Percentiles rank a stretch among this genome's conserved stretches.
These are phyloP conservation scores for Chamaecyparis obtusa DNA, from an alignment of 75 land plant genomes.

Conservation along the genomic window DNA sequence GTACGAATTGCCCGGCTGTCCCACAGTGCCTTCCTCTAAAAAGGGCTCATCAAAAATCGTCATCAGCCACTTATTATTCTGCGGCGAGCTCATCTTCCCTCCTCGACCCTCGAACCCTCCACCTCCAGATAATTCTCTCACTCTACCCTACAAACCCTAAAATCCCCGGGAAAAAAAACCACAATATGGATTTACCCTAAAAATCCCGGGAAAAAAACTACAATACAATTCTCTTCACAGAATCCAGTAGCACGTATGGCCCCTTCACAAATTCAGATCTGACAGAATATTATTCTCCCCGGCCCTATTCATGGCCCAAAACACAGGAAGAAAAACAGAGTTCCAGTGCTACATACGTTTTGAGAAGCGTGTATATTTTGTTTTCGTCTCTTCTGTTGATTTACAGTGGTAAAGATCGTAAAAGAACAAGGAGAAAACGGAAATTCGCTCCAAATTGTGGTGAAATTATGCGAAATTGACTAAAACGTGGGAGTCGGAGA, in stretches of 20 bases:
- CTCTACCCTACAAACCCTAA: neutral
- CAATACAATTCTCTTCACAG: neutral
- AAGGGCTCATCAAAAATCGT: neutral
- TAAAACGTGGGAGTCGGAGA: neutral
- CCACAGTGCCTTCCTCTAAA: neutral
- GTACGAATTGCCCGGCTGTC: neutral
- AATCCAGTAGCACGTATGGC: neutral
- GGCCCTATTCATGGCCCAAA: neutral
- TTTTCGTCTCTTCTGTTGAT: neutral
- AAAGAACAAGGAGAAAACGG: neutral
- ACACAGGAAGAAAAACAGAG: neutral
- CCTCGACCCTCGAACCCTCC: neutral
- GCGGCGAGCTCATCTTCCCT: constrained; percentile 11
- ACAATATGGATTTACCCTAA: neutral
- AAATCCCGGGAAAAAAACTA: neutral
- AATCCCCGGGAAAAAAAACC: neutral
- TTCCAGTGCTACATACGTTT: neutral
- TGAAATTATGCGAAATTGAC: neutral
- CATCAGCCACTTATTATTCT: constrained; percentile 3
- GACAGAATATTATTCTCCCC: neutral
- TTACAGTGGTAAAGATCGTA: neutral
- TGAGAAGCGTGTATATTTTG: neutral
- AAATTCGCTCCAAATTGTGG: neutral
- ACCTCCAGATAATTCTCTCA: neutral
- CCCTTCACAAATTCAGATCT: neutral